These are phyloP conservation scores for Kockiozyma suomiensis DNA, from an alignment of 805 yeast species.

Conservation along the genomic window DNA sequence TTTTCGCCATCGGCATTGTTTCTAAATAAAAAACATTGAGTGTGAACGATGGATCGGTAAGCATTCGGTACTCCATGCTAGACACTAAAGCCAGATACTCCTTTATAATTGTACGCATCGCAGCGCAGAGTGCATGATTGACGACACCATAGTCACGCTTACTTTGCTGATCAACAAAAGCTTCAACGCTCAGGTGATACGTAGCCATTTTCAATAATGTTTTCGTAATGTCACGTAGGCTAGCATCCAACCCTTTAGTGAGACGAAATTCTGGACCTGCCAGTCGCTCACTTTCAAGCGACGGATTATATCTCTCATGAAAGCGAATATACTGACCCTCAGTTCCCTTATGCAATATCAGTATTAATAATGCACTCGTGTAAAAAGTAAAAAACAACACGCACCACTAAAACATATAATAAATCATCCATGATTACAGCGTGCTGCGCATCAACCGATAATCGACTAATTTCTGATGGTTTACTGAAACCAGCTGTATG, in stretches of 20 bases:
- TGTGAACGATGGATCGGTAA: conserved; percentile 54
- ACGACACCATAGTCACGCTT: conserved; percentile 64
- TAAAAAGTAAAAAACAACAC: conserved; percentile 9
- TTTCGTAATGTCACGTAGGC: conserved; percentile 69
- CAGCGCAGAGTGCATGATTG: conserved; percentile 69
- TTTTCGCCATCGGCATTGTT: conserved; percentile 45
- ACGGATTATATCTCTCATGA: conserved; percentile 61
- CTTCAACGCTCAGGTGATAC: conserved; percentile 57
- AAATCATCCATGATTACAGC: conserved; percentile 72
- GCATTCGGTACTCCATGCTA: conserved; percentile 58
- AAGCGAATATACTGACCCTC: conserved; percentile 80
- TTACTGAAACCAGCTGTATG: conserved; percentile 6
- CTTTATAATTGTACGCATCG: conserved; percentile 53
- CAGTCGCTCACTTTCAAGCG: conserved; percentile 47
- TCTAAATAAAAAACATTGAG: conserved; percentile 61
- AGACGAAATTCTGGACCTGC: conserved; percentile 76
- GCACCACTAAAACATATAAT: conserved; percentile 58
- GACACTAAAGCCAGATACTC: conserved; percentile 39
- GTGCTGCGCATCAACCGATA: conserved; percentile 63
- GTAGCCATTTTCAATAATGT: conserved; percentile 65
- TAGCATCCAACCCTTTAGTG: conserved; percentile 70
- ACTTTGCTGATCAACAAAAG: conserved; percentile 65
- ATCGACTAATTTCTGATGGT: conserved; percentile 17
- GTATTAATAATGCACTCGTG: no score
- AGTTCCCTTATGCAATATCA: conserved; percentile 48